Percentiles rank a stretch among this genome's conserved stretches.
Evolutionary conservation across 1,139 yeast genomes (phyloP).

Genomic region (Saccharomyces hybrid): DNA sequence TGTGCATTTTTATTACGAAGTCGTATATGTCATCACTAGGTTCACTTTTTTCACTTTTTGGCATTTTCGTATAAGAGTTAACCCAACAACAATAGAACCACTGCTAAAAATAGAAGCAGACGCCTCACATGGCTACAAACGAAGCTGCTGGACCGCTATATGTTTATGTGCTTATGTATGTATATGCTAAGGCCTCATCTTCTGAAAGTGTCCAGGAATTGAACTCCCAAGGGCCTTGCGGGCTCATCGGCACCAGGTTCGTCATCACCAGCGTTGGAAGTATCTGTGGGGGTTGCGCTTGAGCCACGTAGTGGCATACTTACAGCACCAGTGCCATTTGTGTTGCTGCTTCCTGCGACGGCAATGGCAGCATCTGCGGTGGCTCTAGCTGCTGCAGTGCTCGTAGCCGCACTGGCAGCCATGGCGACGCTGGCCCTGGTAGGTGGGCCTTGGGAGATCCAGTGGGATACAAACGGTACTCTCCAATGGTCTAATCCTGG

Average conservation of each 20-base stretch:
- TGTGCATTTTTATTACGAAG: neutral
- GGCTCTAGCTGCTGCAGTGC: conserved; percentile 2
- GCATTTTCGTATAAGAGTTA: neutral
- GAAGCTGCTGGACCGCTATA: neutral
- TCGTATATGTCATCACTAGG: neutral
- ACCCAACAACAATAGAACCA: neutral
- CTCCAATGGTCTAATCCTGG: conserved; percentile 26
- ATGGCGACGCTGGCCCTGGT: neutral
- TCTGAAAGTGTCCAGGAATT: conserved; percentile 30
- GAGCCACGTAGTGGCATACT: neutral
- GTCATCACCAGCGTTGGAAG: conserved; percentile 18
- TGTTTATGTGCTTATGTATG: neutral
- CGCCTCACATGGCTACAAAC: neutral
- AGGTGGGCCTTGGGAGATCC: conserved; percentile 2
- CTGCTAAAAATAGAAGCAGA: neutral
- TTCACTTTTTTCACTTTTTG: neutral
- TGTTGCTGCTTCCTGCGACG: neutral
- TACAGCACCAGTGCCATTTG: conserved; percentile 4
- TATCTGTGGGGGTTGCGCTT: conserved; percentile 2
- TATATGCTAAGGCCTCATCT: conserved; percentile 13
- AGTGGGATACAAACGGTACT: conserved; percentile 14
- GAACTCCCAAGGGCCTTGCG: conserved; percentile 28
- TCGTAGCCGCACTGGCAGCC: conserved; percentile 1
- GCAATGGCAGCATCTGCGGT: conserved; percentile 3
- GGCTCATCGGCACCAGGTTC: conserved; percentile 28